Base-by-base conservation (phyloP, 805 yeast genomes). In the Barnettozyma californica region DNA sequence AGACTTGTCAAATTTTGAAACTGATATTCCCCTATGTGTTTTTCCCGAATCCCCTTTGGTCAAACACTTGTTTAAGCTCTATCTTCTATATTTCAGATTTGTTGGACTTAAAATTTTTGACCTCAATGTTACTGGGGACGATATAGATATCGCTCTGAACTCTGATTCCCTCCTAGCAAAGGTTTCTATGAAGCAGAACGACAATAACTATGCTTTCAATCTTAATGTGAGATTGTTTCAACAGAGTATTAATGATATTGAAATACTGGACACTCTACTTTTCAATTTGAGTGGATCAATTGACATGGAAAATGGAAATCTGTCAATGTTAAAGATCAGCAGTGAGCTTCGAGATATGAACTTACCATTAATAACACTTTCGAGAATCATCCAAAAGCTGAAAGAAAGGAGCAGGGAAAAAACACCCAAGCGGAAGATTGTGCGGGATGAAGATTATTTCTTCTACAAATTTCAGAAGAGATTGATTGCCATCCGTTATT, bases 31-130 rank as follows among this genome's bases (percentile, higher is more conserved):
- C 2, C 23, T 59, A 1, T 43, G 53, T 25, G 51, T 61, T 0
- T 54, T 53, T 21, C 50, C 55, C 9, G 7, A 37, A 50, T 33
- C 53, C 46, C 14, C 38, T 1, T 2, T 8, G 36, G 5, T 2
- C 37, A 26, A 57, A 47, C 21, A 38, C 9, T 11, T 55, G 4
- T 25, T 52, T 6, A 49, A 53, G 27, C 21, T 25, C 5, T 61
- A 59, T 34, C 26, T 61, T 27, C 47, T 53, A 8, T 60, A 60
- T 44, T 53, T 59, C 40, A 53, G 61, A 27, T 61, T 61, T 47
- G 47, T 60, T 27, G 61, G 57, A 9, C 23, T 61, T 10, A 53
- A 54, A 8, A 18, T 60, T 10, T 34, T 49, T 4, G 54, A 59
- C 29, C 11, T 55, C 4, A 35, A 25, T 11, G 23, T 59, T 21